Base-by-base conservation (phyloP, 768 basidiomycete species). In the Scleroderma bovista region DNA sequence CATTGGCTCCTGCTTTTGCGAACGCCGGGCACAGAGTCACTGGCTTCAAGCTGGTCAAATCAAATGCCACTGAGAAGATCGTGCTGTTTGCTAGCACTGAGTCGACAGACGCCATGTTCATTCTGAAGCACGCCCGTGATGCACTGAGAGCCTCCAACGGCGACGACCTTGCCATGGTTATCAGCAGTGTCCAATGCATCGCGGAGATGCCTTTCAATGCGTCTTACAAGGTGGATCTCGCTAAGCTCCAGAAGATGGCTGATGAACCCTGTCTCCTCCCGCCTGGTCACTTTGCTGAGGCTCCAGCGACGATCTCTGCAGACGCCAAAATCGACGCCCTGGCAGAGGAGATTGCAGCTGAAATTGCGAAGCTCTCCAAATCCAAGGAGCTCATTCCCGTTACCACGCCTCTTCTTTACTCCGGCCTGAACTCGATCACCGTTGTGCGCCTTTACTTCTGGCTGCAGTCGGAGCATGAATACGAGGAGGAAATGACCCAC, bases 391-490 rank as follows among this genome's bases (percentile, higher is more conserved):
- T 60, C 15, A 34, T 71, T 26, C 57, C 61, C 11, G 60, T 57
- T 41, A 65, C 69, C 54, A 57, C 56, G 26, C 62, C 70, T 2
- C 61, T 72, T 23, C 57, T 65, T 31, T 62, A 65, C 51, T 58
- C 63, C 0, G 68, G 67, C 38, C 64, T 71, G 41, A 65, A 65
- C 32, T 61, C 66, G 34, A 59, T 59, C 52, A 66, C 62, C 6
- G 55, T 65, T 7, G 58, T 63, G 17, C 57, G 60, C 29, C 56
- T 70, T 23, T 57, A 62, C 53, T 57, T 62, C 57, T 69, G 67
- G 68, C 51, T 69, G 50, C 68, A 65, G 51, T 66, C 61, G 22
- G 63, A 61, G 23, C 51, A 60, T 46, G 65, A 69, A 45, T 68
- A 63, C 40, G 57, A 51, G 12, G 66, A 61, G 20, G 61, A 63